Percentiles rank a stretch among this genome's conserved stretches.
phyloP scores from a whole-genome alignment of 768 basidiomycete genomes.

The Tricholoma terreum region DNA sequence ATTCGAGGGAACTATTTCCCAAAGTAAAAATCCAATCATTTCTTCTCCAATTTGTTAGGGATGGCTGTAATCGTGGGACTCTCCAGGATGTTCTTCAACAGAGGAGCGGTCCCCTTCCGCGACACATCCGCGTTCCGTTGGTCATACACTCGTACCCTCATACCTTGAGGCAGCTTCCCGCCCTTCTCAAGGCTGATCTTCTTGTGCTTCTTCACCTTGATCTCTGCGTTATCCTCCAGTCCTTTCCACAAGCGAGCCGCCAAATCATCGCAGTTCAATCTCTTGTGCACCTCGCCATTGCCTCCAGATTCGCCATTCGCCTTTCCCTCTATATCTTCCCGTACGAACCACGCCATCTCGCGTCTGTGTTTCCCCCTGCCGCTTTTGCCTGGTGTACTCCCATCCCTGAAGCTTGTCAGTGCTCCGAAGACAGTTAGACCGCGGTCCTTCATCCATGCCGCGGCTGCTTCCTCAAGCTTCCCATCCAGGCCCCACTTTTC shows the following conservation, averaged over 20 bases:
- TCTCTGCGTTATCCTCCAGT: slow-evolving; percentile 51
- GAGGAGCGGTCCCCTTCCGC: slow-evolving; percentile 65
- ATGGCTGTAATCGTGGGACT: background rate
- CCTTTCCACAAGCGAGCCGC: slow-evolving; percentile 52
- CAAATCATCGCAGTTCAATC: slow-evolving; percentile 37
- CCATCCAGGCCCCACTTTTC: slow-evolving; percentile 51
- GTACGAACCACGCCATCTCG: slow-evolving; percentile 66
- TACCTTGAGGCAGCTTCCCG: slow-evolving; percentile 28
- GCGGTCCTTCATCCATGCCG: slow-evolving; percentile 64
- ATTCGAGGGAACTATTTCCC: background rate
- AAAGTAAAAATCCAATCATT: background rate
- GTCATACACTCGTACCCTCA: slow-evolving; percentile 52
- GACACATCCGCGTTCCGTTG: slow-evolving; percentile 64
- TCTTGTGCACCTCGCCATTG: slow-evolving; percentile 1
- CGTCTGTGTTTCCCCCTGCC: slow-evolving; percentile 57
- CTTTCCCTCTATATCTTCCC: slow-evolving; percentile 28
- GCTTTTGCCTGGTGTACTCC: slow-evolving; percentile 23
- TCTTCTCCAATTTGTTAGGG: background rate
- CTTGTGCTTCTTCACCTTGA: slow-evolving; percentile 52
- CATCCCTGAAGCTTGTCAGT: slow-evolving; percentile 65
- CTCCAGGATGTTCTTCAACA: slow-evolving; percentile 61
- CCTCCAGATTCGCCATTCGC: background rate
- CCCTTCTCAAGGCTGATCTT: slow-evolving; percentile 35
- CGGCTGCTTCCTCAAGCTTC: slow-evolving; percentile 35
- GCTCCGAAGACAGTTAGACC: slow-evolving; percentile 70